A percentile compares a stretch with the other conserved stretches of the same genome.
Conservation (phyloP, 306 rosid genomes). For the Rosa multiflora region DNA sequence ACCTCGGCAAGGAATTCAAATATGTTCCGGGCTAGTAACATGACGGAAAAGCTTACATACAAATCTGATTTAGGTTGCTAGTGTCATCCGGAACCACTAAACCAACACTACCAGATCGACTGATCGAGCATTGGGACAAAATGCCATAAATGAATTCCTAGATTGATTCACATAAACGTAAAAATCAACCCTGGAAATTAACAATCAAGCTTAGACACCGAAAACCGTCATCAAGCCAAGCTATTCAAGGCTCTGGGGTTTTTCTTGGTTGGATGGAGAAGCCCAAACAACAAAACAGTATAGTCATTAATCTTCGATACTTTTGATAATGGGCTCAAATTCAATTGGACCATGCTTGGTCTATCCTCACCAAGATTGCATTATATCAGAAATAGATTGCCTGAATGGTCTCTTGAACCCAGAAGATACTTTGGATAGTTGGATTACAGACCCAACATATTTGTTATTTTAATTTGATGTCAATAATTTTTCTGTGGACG, state of each 20-base stretch:
- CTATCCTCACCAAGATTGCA: too few relatives aligned
- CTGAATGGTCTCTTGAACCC: too few relatives aligned
- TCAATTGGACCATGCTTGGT: too few relatives aligned
- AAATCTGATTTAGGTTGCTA: background rate
- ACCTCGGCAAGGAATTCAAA: background rate
- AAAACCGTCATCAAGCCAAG: background rate
- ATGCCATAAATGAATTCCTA: background rate
- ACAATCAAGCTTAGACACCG: background rate
- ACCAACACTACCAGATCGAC: background rate
- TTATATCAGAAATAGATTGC: too few relatives aligned
- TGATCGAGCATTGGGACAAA: background rate
- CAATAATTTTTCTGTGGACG: too few relatives aligned
- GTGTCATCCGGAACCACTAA: background rate
- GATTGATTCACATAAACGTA: background rate
- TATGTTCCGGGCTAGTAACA: background rate
- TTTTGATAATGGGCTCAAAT: too few relatives aligned
- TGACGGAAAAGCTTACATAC: background rate
- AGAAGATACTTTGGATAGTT: too few relatives aligned
- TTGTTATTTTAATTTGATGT: too few relatives aligned
- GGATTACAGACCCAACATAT: too few relatives aligned
- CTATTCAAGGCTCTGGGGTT: background rate
- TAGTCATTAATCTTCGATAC: too few relatives aligned
- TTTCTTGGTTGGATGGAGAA: background rate
- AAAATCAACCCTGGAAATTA: background rate
- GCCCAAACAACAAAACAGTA: background rate